Evolutionary conservation across 1,139 yeast species (phyloP).

Genomic region (Diutina neorugosa): DNA sequence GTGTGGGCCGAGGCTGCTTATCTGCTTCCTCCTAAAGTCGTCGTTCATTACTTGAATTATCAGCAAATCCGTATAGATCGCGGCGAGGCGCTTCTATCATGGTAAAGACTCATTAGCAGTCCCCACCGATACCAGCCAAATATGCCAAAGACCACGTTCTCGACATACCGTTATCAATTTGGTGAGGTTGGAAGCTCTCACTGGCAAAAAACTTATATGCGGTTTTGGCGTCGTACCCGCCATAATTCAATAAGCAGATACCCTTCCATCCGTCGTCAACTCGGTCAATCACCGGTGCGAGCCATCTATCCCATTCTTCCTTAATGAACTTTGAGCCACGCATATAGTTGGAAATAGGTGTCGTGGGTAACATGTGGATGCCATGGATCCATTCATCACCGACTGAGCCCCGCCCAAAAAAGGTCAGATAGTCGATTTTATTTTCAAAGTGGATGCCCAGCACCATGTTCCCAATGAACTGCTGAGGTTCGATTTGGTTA

Average conservation of each 20-base stretch:
- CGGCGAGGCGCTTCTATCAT: not conserved
- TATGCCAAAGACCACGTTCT: constrained; percentile 34
- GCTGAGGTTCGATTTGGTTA: constrained; percentile 25
- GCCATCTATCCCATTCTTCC: constrained; percentile 32
- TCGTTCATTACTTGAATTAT: not conserved
- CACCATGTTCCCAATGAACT: constrained; percentile 28
- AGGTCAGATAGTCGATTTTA: constrained; percentile 32
- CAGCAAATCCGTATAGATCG: not conserved
- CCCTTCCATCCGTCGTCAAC: constrained; percentile 38
- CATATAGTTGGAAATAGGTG: constrained; percentile 30
- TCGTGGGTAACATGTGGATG: constrained; percentile 35
- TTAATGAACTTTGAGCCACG: constrained; percentile 23
- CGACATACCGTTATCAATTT: constrained; percentile 34
- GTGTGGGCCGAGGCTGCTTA: not conserved
- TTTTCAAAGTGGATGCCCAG: constrained; percentile 36
- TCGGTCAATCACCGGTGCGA: constrained; percentile 18
- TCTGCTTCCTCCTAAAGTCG: not conserved
- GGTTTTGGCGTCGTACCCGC: constrained; percentile 23
- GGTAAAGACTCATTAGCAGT: not conserved
- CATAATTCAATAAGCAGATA: constrained; percentile 26
- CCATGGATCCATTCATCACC: constrained; percentile 38
- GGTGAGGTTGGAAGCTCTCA: constrained; percentile 24
- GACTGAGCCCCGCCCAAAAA: constrained; percentile 31
- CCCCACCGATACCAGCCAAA: constrained; percentile 21
- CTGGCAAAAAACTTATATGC: constrained; percentile 30